Conservation (phyloP, 2,329 filamentous ascomycete species). For the Sporothrix brasiliensis region DNA sequence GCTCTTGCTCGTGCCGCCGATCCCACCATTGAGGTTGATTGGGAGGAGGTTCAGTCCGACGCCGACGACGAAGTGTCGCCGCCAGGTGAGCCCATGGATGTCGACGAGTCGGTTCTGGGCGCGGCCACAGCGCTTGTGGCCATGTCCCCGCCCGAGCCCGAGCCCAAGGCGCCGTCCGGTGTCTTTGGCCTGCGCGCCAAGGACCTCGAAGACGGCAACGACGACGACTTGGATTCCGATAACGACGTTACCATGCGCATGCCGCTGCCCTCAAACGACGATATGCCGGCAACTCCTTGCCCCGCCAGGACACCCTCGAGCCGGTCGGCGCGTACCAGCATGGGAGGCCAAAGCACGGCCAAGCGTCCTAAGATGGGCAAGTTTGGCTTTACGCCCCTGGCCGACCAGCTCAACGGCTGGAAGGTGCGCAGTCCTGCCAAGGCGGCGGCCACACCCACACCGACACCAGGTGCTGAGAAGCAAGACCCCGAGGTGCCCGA, state of each 20-base stretch:
- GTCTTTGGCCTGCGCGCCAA: slow-evolving; percentile 53
- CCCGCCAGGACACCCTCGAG: slow-evolving; percentile 37
- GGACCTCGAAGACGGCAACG: slow-evolving; percentile 53
- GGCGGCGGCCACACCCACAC: slow-evolving; percentile 36
- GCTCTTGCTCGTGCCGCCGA: slow-evolving; percentile 45
- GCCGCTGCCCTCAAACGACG: slow-evolving; percentile 33
- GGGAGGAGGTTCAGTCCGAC: neutral
- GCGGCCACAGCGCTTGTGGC: slow-evolving; percentile 14
- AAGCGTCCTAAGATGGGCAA: slow-evolving; percentile 38
- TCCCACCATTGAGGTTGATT: slow-evolving; percentile 30
- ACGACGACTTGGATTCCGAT: slow-evolving; percentile 61
- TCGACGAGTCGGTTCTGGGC: slow-evolving; percentile 40
- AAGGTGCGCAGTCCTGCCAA: slow-evolving; percentile 60
- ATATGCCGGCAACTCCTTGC: slow-evolving; percentile 50
- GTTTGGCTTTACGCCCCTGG: slow-evolving; percentile 66
- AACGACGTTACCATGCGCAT: slow-evolving; percentile 51
- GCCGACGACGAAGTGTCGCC: neutral
- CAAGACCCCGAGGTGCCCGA: slow-evolving; percentile 36
- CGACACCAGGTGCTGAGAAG: slow-evolving; percentile 31
- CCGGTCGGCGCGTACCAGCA: slow-evolving; percentile 2
- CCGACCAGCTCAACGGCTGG: slow-evolving; percentile 65
- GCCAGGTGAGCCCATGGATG: slow-evolving; percentile 36
- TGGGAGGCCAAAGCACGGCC: slow-evolving; percentile 39
- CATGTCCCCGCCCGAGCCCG: slow-evolving; percentile 39
- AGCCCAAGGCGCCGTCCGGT: slow-evolving; percentile 36